These are phyloP conservation scores for Hypoxylon cercidicola DNA, from an alignment of 495 filamentous ascomycete species.

Conservation along the genomic window DNA sequence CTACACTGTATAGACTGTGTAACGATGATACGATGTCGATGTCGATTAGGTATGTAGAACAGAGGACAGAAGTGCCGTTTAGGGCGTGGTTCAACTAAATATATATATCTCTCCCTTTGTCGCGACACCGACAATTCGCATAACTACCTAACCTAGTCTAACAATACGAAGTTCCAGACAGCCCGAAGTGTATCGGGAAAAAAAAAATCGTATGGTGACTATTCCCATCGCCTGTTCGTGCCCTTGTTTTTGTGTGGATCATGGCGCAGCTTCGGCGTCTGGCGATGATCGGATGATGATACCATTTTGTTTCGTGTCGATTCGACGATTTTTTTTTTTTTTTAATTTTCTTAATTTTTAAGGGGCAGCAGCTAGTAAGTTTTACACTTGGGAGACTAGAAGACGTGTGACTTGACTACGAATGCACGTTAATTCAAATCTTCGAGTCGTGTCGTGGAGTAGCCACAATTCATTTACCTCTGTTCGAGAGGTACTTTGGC, in stretches of 20 bases:
- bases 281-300: slow-evolving; percentile 43
- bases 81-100: slow-evolving; percentile 14
- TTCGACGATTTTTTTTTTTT: too few relatives aligned
- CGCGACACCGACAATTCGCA: background rate
- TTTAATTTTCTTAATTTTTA: too few relatives aligned
- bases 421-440: too few relatives aligned
- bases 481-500: too few relatives aligned
- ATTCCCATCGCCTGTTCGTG: slow-evolving; percentile 38
- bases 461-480: too few relatives aligned
- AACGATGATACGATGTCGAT: background rate
- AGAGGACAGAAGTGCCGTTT: slow-evolving; percentile 10
- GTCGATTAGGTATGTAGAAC: slow-evolving; percentile 9
- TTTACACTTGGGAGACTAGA: too few relatives aligned
- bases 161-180: slow-evolving; percentile 32
- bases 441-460: too few relatives aligned
- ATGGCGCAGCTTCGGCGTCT: slow-evolving; percentile 42
- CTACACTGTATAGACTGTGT: background rate
- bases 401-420: too few relatives aligned
- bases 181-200: background rate
- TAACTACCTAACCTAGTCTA: background rate
- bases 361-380: too few relatives aligned
- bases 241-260: slow-evolving; percentile 37
- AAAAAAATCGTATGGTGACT: slow-evolving; percentile 33
- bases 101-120: slow-evolving; percentile 14
- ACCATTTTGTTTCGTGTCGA: background rate